phyloP scores from a whole-genome alignment of 768 basidiomycete genomes.

The Boletus rex-veris region DNA sequence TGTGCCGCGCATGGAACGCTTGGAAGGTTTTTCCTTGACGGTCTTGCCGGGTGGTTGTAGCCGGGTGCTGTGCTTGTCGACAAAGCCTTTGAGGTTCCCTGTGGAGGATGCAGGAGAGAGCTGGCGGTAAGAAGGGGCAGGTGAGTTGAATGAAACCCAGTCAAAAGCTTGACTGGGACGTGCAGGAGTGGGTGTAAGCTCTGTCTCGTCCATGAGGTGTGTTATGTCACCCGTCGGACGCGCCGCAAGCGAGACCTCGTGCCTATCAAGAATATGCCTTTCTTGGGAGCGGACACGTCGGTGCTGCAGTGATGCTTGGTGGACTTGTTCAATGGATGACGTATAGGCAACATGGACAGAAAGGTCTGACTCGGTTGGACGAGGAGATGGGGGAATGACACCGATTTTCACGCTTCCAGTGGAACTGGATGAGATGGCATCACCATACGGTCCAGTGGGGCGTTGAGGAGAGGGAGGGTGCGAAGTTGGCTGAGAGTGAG shows the following conservation, averaged over 20 bases:
- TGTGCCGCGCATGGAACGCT: slow-evolving; percentile 21
- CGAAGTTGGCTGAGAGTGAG: slow-evolving; percentile 11
- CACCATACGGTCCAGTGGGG: not conserved
- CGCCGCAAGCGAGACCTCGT: slow-evolving; percentile 33
- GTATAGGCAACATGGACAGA: not conserved
- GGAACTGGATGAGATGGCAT: slow-evolving; percentile 11
- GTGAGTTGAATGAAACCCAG: slow-evolving; percentile 16
- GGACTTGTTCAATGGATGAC: slow-evolving; percentile 18
- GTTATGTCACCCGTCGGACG: slow-evolving; percentile 25
- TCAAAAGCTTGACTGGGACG: slow-evolving; percentile 14
- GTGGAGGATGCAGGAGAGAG: slow-evolving; percentile 33
- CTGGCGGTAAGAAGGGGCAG: slow-evolving; percentile 13
- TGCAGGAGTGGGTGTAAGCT: slow-evolving; percentile 27
- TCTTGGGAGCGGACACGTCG: slow-evolving; percentile 32
- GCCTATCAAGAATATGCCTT: slow-evolving; percentile 27
- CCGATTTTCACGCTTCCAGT: slow-evolving; percentile 30
- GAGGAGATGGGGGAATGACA: slow-evolving; percentile 30
- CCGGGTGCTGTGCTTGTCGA: slow-evolving; percentile 19
- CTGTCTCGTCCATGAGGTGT: slow-evolving; percentile 19
- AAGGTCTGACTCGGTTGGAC: slow-evolving; percentile 15
- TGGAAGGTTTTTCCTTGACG: slow-evolving; percentile 19
- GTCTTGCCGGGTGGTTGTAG: not conserved
- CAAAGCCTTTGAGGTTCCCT: slow-evolving; percentile 27
- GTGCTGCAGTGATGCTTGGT: slow-evolving; percentile 20
- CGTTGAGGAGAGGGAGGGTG: slow-evolving; percentile 5